These are phyloP conservation scores for Coniochaeta sp. DNA, from an alignment of 2,329 filamentous ascomycete species.

Conservation along the genomic window DNA sequence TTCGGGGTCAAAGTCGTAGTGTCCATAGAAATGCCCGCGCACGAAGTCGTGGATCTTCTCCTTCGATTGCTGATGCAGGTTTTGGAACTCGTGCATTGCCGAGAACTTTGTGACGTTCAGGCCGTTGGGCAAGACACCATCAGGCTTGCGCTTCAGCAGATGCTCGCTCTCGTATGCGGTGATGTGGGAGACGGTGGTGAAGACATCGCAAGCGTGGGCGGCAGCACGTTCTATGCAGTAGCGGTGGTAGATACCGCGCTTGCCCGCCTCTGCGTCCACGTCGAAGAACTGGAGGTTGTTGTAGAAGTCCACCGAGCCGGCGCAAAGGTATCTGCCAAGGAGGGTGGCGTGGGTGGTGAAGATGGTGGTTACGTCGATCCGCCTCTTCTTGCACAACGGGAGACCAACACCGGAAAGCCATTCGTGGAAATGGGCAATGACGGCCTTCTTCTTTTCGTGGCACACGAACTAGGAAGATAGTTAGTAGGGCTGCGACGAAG, in stretches of 20 bases:
- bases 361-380: constrained; percentile 95
- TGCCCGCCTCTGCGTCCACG: constrained; percentile 91
- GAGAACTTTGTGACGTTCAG: constrained; percentile 98
- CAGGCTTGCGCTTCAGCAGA: constrained; percentile 92
- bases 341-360: constrained; percentile 98
- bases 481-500: constrained; percentile 10
- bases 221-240: constrained; percentile 97
- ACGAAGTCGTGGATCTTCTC: constrained; percentile 98
- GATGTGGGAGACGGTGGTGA: constrained; percentile 97
- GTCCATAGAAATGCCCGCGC: constrained; percentile 94
- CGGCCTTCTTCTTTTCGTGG: constrained; percentile 84
- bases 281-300: constrained; percentile 98
- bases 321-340: constrained; percentile 91
- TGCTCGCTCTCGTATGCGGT: constrained; percentile 98
- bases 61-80: constrained; percentile 92
- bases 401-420: constrained; percentile 94
- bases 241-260: constrained; percentile 95
- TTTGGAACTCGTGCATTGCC: constrained; percentile 98
- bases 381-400: constrained; percentile 84
- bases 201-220: constrained; percentile 88
- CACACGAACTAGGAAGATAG: constrained; percentile 65
- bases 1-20: constrained; percentile 94
- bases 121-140: constrained; percentile 92
- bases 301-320: constrained; percentile 97
- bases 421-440: constrained; percentile 98